phyloP scores from a whole-genome alignment of 2,329 filamentous ascomycete genomes.

The Penicillium sp. region DNA sequence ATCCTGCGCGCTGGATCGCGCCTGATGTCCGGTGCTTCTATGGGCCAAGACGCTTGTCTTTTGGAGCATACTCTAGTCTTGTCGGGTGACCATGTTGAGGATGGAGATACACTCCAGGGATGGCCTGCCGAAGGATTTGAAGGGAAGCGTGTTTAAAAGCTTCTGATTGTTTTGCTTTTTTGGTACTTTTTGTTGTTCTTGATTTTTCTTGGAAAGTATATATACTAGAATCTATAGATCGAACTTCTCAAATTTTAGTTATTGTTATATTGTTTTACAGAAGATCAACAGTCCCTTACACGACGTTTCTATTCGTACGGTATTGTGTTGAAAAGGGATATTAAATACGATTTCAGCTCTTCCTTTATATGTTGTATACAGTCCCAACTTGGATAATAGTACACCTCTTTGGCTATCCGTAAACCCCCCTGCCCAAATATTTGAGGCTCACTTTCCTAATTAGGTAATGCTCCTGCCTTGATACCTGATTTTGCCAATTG shows the following conservation, averaged over 20 bases:
- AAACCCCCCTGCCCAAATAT: not conserved
- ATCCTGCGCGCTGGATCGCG: slow-evolving; percentile 55
- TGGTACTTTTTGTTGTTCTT: too few relatives aligned
- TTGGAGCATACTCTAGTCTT: slow-evolving; percentile 60
- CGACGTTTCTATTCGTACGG: too few relatives aligned
- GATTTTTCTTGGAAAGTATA: not conserved
- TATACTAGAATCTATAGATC: not conserved
- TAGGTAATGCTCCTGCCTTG: not conserved
- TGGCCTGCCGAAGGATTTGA: slow-evolving; percentile 53
- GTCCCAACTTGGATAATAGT: too few relatives aligned
- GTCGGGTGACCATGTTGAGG: slow-evolving; percentile 56
- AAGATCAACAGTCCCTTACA: not conserved
- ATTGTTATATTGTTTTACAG: not conserved
- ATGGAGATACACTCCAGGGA: slow-evolving; percentile 54
- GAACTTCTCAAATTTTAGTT: not conserved
- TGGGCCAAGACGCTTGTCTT: slow-evolving; percentile 55
- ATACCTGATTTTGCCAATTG: not conserved
- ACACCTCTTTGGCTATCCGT: too few relatives aligned
- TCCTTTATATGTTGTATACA: too few relatives aligned
- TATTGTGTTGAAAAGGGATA: too few relatives aligned
- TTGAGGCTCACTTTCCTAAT: not conserved
- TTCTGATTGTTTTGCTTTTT: not conserved
- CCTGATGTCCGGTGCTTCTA: slow-evolving; percentile 54
- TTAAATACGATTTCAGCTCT: too few relatives aligned
- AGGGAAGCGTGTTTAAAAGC: slow-evolving; percentile 16